Evolutionary conservation across 2,329 filamentous ascomycete genomes (phyloP).

Genomic region (Penicillium occitanis): DNA sequence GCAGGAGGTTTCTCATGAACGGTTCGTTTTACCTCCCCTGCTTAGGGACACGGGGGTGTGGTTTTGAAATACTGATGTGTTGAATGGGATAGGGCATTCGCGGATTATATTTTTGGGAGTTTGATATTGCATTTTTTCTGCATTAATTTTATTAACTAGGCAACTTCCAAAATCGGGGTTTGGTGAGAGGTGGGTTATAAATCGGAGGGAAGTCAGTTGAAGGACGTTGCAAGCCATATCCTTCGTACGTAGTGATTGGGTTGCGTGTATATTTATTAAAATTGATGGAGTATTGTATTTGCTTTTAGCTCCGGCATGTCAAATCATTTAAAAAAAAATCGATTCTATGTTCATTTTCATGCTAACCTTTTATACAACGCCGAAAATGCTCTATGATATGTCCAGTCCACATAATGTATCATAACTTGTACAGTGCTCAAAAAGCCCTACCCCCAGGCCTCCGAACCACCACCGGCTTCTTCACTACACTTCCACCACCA

Average conservation of each 20-base stretch:
- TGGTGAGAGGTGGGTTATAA: neutral
- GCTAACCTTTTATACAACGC: neutral
- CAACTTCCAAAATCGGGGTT: neutral
- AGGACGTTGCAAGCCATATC: neutral
- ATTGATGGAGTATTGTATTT: neutral
- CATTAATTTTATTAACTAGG: slow-evolving; percentile 98
- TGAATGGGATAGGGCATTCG: slow-evolving; percentile 70
- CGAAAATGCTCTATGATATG: slow-evolving; percentile 4
- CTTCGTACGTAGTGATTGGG: neutral
- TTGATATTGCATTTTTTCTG: slow-evolving; percentile 98
- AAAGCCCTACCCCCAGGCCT: slow-evolving; percentile 38
- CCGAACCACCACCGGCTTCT: slow-evolving; percentile 37
- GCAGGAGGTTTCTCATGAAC: slow-evolving; percentile 41
- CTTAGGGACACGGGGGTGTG: neutral
- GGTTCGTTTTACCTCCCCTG: slow-evolving; percentile 26
- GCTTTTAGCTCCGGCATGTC: neutral
- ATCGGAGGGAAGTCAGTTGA: neutral
- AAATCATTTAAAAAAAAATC: neutral
- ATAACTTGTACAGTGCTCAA: slow-evolving; percentile 18
- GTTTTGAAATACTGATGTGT: slow-evolving; percentile 11
- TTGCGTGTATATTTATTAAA: slow-evolving; percentile 12
- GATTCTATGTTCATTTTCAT: neutral
- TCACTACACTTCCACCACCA: slow-evolving; percentile 40
- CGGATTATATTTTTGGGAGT: slow-evolving; percentile 93
- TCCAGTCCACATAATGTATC: neutral